phyloP scores from a whole-genome alignment of 2,329 filamentous ascomycete genomes.

The Lasiodiplodia citricola region DNA sequence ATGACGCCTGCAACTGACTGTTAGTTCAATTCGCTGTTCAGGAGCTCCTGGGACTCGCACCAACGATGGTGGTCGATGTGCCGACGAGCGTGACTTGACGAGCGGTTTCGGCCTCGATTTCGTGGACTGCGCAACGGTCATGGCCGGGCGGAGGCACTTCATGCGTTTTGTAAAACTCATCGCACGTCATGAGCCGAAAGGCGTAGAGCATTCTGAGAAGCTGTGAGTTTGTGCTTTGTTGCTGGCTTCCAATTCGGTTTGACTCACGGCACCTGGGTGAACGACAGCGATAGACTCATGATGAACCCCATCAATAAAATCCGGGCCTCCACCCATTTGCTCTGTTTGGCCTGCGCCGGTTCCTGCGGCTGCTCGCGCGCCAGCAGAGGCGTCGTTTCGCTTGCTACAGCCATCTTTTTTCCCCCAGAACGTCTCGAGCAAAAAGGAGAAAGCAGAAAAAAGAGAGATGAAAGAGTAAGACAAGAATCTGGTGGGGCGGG shows the following conservation, averaged over 20 bases:
- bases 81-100: conserved; percentile 68
- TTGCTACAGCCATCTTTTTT: conserved; percentile 9
- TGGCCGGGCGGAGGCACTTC: conserved; percentile 54
- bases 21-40: neutral
- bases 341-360: conserved; percentile 29
- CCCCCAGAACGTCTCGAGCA: conserved; percentile 19
- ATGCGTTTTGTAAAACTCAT: conserved; percentile 68
- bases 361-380: conserved; percentile 4
- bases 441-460: neutral
- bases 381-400: conserved; percentile 30
- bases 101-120: conserved; percentile 69
- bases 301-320: conserved; percentile 65
- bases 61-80: conserved; percentile 71
- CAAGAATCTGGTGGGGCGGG: neutral
- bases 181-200: conserved; percentile 74
- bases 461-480: neutral
- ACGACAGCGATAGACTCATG: conserved; percentile 58
- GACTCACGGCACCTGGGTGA: conserved; percentile 53
- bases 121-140: conserved; percentile 64
- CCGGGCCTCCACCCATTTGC: conserved; percentile 44
- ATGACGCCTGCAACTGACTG: conserved; percentile 45
- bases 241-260: neutral
- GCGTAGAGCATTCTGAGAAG: conserved; percentile 59
- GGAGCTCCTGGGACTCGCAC: conserved; percentile 34
- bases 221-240: neutral